Conservation (phyloP, 768 basidiomycete genomes). For the Albatrellus ellisii region DNA sequence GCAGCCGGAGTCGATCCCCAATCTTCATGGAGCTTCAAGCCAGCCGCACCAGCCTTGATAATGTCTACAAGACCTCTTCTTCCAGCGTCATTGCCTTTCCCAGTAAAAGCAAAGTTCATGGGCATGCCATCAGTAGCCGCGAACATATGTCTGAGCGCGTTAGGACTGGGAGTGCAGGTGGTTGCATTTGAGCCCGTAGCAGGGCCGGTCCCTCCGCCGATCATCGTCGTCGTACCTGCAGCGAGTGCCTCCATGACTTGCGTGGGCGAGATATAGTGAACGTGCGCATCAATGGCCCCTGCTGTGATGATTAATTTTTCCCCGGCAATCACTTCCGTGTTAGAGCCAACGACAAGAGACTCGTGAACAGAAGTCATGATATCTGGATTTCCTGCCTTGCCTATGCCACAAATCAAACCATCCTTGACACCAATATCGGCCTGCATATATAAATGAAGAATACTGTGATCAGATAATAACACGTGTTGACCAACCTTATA, state of each 20-base stretch:
- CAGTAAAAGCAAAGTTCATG: constrained; percentile 91
- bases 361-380: constrained; percentile 72
- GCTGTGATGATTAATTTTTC: constrained; percentile 92
- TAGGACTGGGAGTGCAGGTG: constrained; percentile 85
- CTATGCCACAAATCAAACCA: constrained; percentile 75
- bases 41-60: constrained; percentile 71
- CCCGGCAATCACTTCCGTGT: constrained; percentile 92
- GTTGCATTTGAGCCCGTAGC: constrained; percentile 85
- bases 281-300: constrained; percentile 83
- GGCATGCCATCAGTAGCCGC: constrained; percentile 81
- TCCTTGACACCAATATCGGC: constrained; percentile 90
- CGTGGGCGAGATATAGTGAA: constrained; percentile 94
- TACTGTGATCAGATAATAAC: neutral
- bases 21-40: constrained; percentile 94
- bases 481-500: constrained; percentile 51
- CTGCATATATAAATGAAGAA: constrained; percentile 26
- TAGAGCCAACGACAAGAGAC: constrained; percentile 70
- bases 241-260: constrained; percentile 79
- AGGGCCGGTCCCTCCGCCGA: constrained; percentile 95
- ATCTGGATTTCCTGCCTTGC: constrained; percentile 97
- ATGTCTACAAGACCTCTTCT: constrained; percentile 64
- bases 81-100: constrained; percentile 91
- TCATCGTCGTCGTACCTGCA: constrained; percentile 81
- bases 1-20: constrained; percentile 87
- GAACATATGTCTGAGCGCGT: constrained; percentile 86